Evolutionary conservation across 495 filamentous ascomycete species (phyloP).

Genomic region (Lepidopterella palustris): DNA sequence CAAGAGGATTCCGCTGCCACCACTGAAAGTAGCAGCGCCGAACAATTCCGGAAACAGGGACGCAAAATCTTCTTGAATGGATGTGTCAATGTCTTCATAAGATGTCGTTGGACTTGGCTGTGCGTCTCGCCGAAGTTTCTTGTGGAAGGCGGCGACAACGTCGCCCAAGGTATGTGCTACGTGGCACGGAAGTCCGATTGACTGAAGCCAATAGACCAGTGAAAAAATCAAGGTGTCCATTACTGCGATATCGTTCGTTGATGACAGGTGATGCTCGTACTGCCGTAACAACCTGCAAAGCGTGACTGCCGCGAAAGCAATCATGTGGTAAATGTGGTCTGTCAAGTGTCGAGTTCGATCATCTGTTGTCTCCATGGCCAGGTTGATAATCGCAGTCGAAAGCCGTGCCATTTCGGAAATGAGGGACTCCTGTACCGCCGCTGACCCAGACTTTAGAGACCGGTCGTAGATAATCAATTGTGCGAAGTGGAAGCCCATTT

Average conservation of each 20-base stretch:
- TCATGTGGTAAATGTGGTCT: slow-evolving; percentile 48
- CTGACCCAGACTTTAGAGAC: slow-evolving; percentile 37
- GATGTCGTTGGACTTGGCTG: slow-evolving; percentile 14
- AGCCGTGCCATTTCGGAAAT: slow-evolving; percentile 42
- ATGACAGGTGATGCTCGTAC: slow-evolving; percentile 36
- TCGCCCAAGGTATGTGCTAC: slow-evolving; percentile 42
- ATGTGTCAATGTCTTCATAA: slow-evolving; percentile 14
- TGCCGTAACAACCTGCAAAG: slow-evolving; percentile 39
- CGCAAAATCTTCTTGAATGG: slow-evolving; percentile 19
- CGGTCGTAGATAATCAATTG: slow-evolving; percentile 42
- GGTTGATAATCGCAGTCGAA: slow-evolving; percentile 38
- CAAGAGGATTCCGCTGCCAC: slow-evolving; percentile 6
- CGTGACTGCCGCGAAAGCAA: slow-evolving; percentile 43
- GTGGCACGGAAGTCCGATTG: slow-evolving; percentile 43
- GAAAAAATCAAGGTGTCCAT: slow-evolving; percentile 35
- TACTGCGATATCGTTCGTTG: slow-evolving; percentile 30
- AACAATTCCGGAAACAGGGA: slow-evolving; percentile 18
- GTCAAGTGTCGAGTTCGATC: slow-evolving; percentile 43
- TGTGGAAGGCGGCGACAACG: slow-evolving; percentile 32
- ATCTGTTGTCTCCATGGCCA: slow-evolving; percentile 45
- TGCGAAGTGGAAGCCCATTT: slow-evolving; percentile 46
- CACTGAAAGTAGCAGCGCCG: slow-evolving; percentile 4
- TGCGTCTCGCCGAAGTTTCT: slow-evolving; percentile 22
- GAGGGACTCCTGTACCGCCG: slow-evolving; percentile 36
- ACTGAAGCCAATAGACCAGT: slow-evolving; percentile 41